Evolutionary conservation across 2,329 filamentous ascomycete genomes (phyloP), one percentile per base, ranked within the genome.

Genomic region (Ophiocordyceps camponoti-leonardi): DNA sequence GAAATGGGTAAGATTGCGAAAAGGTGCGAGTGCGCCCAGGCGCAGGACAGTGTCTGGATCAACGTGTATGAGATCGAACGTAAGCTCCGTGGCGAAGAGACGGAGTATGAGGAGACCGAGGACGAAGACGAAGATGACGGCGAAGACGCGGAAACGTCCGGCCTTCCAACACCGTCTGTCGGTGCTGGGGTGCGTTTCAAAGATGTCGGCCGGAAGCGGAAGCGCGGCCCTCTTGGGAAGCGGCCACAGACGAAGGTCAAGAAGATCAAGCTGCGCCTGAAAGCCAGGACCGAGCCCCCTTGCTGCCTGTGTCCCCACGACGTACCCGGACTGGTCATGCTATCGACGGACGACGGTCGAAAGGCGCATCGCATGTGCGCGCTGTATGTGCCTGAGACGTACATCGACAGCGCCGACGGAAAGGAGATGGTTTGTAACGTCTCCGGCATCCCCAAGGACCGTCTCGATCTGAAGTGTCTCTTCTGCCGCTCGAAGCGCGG

Each of bases 31-130:
- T 98, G 92, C 59, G 87, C 92, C 55, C 77, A 92, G 48, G 88
- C 94, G 52, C 80, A 93, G 49, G 92, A 98, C 67, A 96, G 90
- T 56, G 92, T 98, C 4, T 98, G 93, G 88, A 87, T 98, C 45
- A 88, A 98, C 58, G 87, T 96, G 4, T 81, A 86, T 48, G 92
- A 95, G 56, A 93, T 98, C 47, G 87, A 98, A 64, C 85, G 92
- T 49, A 95, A 93, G 61, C 66, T 96, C 42, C 78, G 88, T 44
- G 92, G 92, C 41, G 88, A 96, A 59, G 81, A 85, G 47, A 86
- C 86, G 6, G 86, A 87, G 53, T 85, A 84, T 53, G 83, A 88
- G 57, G 81, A 86, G 53, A 83, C 81, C 0, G 54, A 56, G 2
- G 81, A 83, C 7, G 79, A 83, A 1, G 75, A 77, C 0, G 71